Percentiles rank a stretch among this genome's conserved stretches.
Conservation (phyloP, 352 stramenopile species). For the Phytophthora pinifolia region DNA sequence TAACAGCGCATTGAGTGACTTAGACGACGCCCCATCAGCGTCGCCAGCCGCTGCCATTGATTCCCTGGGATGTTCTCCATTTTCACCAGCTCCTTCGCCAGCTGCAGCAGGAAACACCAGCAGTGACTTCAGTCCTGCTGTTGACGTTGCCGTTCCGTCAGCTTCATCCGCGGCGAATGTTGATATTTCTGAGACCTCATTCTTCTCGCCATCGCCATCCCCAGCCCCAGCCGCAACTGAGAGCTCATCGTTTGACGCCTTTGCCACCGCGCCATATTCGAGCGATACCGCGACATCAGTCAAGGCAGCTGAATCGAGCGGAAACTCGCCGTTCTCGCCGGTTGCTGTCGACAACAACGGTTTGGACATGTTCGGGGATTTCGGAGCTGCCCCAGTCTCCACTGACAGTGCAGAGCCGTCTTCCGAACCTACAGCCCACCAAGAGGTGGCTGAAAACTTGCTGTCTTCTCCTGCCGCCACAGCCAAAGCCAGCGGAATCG, state of each 20-base stretch:
- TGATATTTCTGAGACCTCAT: slow-evolving; percentile 13
- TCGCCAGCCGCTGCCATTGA: slow-evolving; percentile 7
- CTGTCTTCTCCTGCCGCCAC: slow-evolving; percentile 24
- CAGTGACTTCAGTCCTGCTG: slow-evolving; percentile 9
- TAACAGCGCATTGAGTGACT: slow-evolving; percentile 25
- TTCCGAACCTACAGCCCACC: neutral
- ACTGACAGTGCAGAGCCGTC: slow-evolving; percentile 5
- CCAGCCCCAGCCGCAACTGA: slow-evolving; percentile 8
- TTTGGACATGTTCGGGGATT: slow-evolving; percentile 20
- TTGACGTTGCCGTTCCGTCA: slow-evolving; percentile 2
- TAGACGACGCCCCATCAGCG: slow-evolving; percentile 16
- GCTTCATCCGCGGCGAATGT: neutral
- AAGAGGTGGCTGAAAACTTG: slow-evolving; percentile 5
- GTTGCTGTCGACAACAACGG: slow-evolving; percentile 12
- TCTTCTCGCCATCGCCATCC: slow-evolving; percentile 13
- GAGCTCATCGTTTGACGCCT: slow-evolving; percentile 25
- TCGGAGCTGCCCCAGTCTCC: slow-evolving; percentile 11
- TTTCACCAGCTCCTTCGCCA: slow-evolving; percentile 17
- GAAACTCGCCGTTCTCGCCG: slow-evolving; percentile 30
- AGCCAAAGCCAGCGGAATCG: slow-evolving; percentile 3
- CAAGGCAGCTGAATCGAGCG: slow-evolving; percentile 7
- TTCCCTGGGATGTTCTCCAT: slow-evolving; percentile 5
- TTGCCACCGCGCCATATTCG: slow-evolving; percentile 15
- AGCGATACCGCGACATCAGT: slow-evolving; percentile 5
- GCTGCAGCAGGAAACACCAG: slow-evolving; percentile 16